These are phyloP conservation scores for Citrus cavaleriei DNA, from an alignment of 345 rosid genomes.

Conservation along the genomic window DNA sequence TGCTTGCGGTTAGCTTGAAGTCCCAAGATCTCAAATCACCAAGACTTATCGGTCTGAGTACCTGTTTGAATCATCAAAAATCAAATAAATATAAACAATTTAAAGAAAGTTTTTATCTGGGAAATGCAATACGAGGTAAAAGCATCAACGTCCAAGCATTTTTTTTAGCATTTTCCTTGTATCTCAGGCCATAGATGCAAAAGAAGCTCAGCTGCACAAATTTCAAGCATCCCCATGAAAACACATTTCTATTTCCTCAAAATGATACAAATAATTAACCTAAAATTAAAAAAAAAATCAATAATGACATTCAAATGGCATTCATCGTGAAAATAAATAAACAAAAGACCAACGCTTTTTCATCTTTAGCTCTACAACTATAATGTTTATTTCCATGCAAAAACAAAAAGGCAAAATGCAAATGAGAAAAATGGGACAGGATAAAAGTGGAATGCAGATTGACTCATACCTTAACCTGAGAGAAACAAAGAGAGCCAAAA, in stretches of 20 bases:
- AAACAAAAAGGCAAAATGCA: background rate
- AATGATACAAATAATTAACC: background rate
- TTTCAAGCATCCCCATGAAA: background rate
- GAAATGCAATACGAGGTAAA: background rate
- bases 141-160: background rate
- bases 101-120: background rate
- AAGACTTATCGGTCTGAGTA: slow-evolving; percentile 3
- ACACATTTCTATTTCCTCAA: background rate
- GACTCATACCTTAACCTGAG: slow-evolving; percentile 18
- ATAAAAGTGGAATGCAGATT: background rate
- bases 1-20: background rate
- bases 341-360: background rate
- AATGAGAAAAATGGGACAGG: background rate
- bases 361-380: background rate
- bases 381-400: background rate
- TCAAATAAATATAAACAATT: background rate
- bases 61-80: slow-evolving; percentile 8
- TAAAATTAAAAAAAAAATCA: background rate
- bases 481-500: slow-evolving; percentile 3
- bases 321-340: too few species aligned
- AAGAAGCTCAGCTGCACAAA: background rate
- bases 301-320: too few species aligned
- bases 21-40: slow-evolving; percentile 13
- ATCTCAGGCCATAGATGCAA: background rate
- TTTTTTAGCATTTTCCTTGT: background rate